Conservation (phyloP, 176 grass and related monocot species). For the Canna indica region DNA sequence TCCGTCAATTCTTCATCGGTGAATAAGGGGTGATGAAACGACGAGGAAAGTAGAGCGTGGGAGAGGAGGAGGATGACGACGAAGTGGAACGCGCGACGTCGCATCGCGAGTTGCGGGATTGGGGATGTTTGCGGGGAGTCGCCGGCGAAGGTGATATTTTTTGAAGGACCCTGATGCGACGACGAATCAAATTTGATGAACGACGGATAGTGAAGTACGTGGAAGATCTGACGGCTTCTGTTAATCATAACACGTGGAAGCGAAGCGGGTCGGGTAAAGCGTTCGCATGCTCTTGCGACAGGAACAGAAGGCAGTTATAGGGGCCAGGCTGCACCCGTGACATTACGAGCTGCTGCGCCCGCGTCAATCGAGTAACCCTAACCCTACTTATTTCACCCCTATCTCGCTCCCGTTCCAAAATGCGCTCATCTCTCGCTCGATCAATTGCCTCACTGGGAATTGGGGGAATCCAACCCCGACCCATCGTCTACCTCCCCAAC, state of each 20-base stretch:
- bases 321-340: too few species aligned
- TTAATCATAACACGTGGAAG: neutral
- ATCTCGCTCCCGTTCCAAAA: neutral
- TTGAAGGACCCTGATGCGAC: neutral
- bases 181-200: neutral
- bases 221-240: neutral
- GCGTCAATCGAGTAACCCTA: neutral
- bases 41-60: slow-evolving; percentile 11
- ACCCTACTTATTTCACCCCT: neutral
- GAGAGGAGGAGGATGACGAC: neutral
- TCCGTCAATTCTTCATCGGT: slow-evolving; percentile 48
- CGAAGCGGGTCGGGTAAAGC: neutral
- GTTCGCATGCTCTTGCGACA: neutral
- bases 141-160: neutral
- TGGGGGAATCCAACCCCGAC: neutral
- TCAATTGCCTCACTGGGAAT: neutral
- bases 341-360: neutral
- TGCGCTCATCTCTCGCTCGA: neutral
- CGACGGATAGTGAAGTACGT: neutral
- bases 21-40: slow-evolving; percentile 40
- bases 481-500: neutral
- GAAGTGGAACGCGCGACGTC: neutral
- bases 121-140: neutral
- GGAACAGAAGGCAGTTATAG: neutral
- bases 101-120: neutral